Conservation (phyloP, 2,329 filamentous ascomycete genomes). For the Cladosporium sp. region DNA sequence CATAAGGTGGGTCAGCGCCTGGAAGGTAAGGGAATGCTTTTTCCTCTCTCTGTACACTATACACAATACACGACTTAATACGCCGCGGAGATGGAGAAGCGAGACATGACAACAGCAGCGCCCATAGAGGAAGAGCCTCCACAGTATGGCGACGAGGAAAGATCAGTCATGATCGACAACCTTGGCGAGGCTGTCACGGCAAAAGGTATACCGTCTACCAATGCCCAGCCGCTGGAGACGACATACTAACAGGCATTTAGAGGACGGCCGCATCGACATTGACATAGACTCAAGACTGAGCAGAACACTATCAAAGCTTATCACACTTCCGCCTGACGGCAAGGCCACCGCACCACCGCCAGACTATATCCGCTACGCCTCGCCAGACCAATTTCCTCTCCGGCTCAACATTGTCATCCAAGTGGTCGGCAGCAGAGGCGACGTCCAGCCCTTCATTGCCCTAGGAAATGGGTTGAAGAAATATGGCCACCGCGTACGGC, state of each 20-base stretch:
- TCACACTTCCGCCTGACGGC: constrained; percentile 3
- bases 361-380: constrained; percentile 7
- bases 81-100: too few relatives aligned
- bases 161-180: neutral
- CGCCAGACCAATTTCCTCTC: constrained; percentile 9
- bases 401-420: constrained; percentile 67
- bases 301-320: constrained; percentile 7
- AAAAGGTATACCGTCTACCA: neutral
- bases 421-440: constrained; percentile 69
- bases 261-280: constrained; percentile 13
- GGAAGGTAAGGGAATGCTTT: neutral
- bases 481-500: constrained; percentile 66
- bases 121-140: neutral
- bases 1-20: neutral
- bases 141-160: constrained; percentile 1
- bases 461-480: constrained; percentile 62
- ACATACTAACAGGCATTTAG: neutral
- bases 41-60: neutral
- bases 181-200: neutral
- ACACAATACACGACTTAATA: neutral
- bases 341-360: neutral
- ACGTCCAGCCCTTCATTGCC: constrained; percentile 72
- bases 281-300: constrained; percentile 7
- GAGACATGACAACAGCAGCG: neutral
- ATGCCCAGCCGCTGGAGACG: neutral